A percentile compares a stretch with the other conserved stretches of the same genome.
Evolutionary conservation across 2,329 filamentous ascomycete species (phyloP).

Genomic region (Aspergillus quadricinctus): DNA sequence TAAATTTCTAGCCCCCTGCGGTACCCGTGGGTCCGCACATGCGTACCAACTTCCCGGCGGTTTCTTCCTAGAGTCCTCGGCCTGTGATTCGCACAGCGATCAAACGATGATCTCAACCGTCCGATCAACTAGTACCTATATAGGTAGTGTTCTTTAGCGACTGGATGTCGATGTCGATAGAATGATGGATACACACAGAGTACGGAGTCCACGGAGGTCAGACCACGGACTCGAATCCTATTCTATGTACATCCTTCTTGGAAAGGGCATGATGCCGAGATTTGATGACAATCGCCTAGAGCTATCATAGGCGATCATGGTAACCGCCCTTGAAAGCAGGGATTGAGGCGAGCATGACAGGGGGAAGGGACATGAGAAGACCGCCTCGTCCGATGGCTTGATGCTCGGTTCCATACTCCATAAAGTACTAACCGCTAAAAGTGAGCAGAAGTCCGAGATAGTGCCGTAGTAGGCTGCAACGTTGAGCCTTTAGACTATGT

Average conservation of each 20-base stretch:
- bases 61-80: slow-evolving; percentile 18
- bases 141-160: slow-evolving; percentile 2
- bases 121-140: slow-evolving; percentile 7
- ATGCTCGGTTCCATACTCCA: too few relatives aligned
- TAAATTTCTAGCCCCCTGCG: slow-evolving; percentile 4
- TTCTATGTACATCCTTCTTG: background rate
- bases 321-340: background rate
- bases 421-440: background rate
- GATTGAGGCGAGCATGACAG: background rate
- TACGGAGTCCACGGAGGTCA: background rate
- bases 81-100: slow-evolving; percentile 19
- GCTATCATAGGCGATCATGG: background rate
- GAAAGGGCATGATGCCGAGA: too few relatives aligned
- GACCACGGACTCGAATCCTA: background rate
- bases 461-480: background rate
- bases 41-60: slow-evolving; percentile 8
- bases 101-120: slow-evolving; percentile 20
- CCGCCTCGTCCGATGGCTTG: background rate
- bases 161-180: slow-evolving; percentile 14
- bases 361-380: background rate
- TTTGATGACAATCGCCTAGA: background rate
- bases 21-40: slow-evolving; percentile 12
- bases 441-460: background rate
- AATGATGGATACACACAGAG: background rate
- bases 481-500: background rate